Conservation (phyloP, 768 basidiomycete species). For the Boletus pseudopeckii region DNA sequence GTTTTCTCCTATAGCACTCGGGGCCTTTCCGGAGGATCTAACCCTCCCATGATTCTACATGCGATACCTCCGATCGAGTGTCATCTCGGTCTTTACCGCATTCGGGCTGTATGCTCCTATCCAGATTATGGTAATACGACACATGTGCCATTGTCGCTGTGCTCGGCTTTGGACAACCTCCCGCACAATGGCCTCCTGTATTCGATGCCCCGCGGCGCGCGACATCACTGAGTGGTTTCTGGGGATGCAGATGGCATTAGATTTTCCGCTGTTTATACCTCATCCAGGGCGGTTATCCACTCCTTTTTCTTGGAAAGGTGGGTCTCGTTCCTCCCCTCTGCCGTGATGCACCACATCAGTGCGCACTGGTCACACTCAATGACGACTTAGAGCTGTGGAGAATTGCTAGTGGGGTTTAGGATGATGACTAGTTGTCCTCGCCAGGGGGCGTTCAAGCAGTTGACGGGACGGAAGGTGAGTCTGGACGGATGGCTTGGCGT, state of each 20-base stretch:
- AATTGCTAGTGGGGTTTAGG: slow-evolving; percentile 50
- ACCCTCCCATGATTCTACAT: slow-evolving; percentile 19
- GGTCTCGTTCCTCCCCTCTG: slow-evolving; percentile 53
- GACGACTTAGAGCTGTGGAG: slow-evolving; percentile 38
- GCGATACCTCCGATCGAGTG: slow-evolving; percentile 33
- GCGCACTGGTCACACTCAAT: slow-evolving; percentile 40
- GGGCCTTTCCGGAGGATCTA: slow-evolving; percentile 18
- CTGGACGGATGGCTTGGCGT: slow-evolving; percentile 35
- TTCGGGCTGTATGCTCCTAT: no score
- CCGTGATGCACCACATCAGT: slow-evolving; percentile 50
- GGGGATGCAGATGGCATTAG: slow-evolving; percentile 40
- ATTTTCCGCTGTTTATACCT: slow-evolving; percentile 32
- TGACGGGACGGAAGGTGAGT: slow-evolving; percentile 30
- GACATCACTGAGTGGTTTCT: slow-evolving; percentile 37
- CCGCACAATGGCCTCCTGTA: slow-evolving; percentile 32
- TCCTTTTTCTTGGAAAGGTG: slow-evolving; percentile 4
- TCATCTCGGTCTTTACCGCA: slow-evolving; percentile 37
- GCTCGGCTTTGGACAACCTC: slow-evolving; percentile 26
- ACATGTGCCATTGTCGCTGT: slow-evolving; percentile 22
- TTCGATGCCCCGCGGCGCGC: slow-evolving; percentile 34
- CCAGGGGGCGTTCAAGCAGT: slow-evolving; percentile 17
- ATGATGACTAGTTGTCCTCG: no score
- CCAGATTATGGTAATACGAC: slow-evolving; percentile 9
- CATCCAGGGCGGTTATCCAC: slow-evolving; percentile 27
- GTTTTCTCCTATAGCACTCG: slow-evolving; percentile 12